These are phyloP conservation scores for Cercospora zeina DNA, from an alignment of 2,329 filamentous ascomycete species.

Conservation along the genomic window DNA sequence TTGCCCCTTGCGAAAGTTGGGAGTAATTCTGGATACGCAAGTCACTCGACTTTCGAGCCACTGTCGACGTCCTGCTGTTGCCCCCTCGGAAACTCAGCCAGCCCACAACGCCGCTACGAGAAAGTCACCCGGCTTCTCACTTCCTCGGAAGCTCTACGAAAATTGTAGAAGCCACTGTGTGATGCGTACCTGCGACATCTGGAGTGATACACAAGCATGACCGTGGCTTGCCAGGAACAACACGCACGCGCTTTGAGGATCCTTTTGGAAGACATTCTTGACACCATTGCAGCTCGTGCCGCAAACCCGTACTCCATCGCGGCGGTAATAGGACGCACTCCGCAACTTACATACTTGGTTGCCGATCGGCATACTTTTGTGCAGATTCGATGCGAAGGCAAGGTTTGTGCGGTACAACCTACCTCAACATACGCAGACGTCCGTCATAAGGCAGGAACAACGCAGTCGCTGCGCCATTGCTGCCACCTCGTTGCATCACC, in stretches of 20 bases:
- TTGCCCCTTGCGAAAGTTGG: background rate
- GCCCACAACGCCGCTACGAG: background rate
- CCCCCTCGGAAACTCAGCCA: background rate
- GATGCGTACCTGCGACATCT: background rate
- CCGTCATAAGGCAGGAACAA: background rate
- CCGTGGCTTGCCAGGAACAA: background rate
- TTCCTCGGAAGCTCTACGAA: background rate
- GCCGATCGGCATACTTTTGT: slow-evolving; percentile 9
- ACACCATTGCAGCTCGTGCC: slow-evolving; percentile 11
- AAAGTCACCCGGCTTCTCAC: background rate
- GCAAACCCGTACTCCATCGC: slow-evolving; percentile 7
- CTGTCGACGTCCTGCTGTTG: background rate
- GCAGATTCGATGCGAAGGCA: background rate
- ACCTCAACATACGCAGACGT: background rate
- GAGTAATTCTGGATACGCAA: background rate
- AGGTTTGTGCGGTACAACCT: slow-evolving; percentile 7
- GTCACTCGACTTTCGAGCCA: background rate
- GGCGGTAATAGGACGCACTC: slow-evolving; percentile 11
- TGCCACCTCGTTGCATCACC: background rate
- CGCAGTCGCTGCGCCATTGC: background rate
- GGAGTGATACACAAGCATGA: background rate
- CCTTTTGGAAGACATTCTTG: background rate
- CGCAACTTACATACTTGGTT: slow-evolving; percentile 7
- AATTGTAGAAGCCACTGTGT: background rate
- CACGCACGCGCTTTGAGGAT: background rate